Evolutionary conservation across 2,329 filamentous ascomycete species (phyloP), one percentile per base, ranked within the genome.

Genomic region (Colletotrichum tamarilloi): DNA sequence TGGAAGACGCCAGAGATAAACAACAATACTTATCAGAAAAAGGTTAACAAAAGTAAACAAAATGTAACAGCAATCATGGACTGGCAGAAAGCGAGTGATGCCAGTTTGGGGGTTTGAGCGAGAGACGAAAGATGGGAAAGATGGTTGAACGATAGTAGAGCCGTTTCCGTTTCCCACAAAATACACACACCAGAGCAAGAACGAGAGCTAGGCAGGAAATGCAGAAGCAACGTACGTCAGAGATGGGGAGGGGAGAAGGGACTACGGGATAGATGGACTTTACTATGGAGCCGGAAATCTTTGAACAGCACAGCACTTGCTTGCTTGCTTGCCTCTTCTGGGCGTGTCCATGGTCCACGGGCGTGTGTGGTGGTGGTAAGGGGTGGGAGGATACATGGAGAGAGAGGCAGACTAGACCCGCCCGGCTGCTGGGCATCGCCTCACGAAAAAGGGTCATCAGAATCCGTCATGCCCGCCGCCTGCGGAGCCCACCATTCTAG

Each of bases 401-500:
- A 30, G 28, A 22, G 26, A 60, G 57, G 24, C 46, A 32, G 26
- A 14, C 24, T 53, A 59, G 69, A 72, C 69, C 69, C 69, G 69
- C 69, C 59, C 67, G 59, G 42, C n/a, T 69, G 26, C 66, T 30
- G 52, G 49, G 71, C 71, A 73, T 70, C 71, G 71, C 71, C 71
- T 70, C 71, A 73, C 26, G 55, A 57, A 65, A 38, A 49, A 73
- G 67, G 67, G 60, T 38, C 67, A 66, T 38, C 60, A 73, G 63
- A 62, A 58, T 19, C 60, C 67, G 67, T 70, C 71, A 73, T 73
- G 71, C 60, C 71, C 32, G 67, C 70, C 60, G 46, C 35, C 71
- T 70, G 71, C 71, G 71, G 71, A 70, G 71, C 62, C 71, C 55
- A 56, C 71, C 71, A 73, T 66, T 70, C 71, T 73, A 73, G 71